Conservation (phyloP, 768 basidiomycete genomes). For the Lactarius hengduanensis region DNA sequence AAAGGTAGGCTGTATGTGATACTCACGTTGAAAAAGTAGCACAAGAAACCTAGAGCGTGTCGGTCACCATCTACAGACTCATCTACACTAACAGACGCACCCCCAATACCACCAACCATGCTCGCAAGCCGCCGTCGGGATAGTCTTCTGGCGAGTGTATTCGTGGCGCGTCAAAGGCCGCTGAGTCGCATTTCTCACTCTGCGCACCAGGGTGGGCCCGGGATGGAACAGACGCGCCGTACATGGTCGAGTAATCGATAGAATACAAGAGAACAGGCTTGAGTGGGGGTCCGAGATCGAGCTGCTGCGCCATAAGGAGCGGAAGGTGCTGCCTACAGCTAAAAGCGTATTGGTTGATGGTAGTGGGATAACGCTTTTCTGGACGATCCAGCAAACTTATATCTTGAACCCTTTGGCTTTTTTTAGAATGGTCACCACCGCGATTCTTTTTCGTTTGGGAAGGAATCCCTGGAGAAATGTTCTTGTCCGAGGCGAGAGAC, state of each 20-base stretch:
- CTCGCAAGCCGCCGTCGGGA: slow-evolving; percentile 46
- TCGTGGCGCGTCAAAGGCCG: too few species aligned
- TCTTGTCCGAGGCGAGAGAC: not conserved
- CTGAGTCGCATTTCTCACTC: not conserved
- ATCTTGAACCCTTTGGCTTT: not conserved
- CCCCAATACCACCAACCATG: slow-evolving; percentile 45
- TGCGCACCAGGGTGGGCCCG: not conserved
- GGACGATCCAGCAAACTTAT: not conserved
- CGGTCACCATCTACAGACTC: not conserved
- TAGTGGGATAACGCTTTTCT: not conserved
- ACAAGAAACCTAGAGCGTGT: slow-evolving; percentile 31
- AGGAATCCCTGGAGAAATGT: not conserved
- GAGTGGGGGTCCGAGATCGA: not conserved
- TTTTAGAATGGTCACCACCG: not conserved
- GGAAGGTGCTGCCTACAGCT: not conserved
- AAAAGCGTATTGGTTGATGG: not conserved
- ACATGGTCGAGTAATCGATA: not conserved
- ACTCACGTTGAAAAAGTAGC: slow-evolving; percentile 46
- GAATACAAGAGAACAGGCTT: not conserved
- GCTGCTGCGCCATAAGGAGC: not conserved
- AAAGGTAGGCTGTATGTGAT: not conserved
- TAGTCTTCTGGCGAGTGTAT: slow-evolving; percentile 28
- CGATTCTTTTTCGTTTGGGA: not conserved
- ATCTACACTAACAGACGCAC: slow-evolving; percentile 32
- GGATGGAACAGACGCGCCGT: not conserved